phyloP scores from a whole-genome alignment of 1,284 basidiomycete species.

The Sphagnurus paluster region DNA sequence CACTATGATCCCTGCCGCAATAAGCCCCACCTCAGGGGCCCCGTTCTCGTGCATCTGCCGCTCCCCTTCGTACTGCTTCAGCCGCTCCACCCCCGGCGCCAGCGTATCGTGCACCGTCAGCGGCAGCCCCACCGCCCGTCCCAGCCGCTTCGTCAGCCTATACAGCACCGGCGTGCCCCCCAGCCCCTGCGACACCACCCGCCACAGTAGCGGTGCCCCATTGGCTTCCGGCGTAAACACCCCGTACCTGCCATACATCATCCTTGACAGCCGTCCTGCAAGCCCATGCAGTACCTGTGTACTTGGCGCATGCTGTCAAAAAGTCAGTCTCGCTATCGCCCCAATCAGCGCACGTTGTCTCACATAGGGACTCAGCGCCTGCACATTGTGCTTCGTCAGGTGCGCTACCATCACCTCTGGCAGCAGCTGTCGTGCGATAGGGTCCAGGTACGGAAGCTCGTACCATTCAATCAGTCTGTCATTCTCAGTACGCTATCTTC shows the following conservation, averaged over 20 bases:
- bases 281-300: slow-evolving; percentile 59
- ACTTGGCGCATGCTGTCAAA: slow-evolving; percentile 60
- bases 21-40: slow-evolving; percentile 76
- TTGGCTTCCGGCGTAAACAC: slow-evolving; percentile 81
- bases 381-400: slow-evolving; percentile 66
- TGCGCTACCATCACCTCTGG: slow-evolving; percentile 66
- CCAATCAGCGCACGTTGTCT: slow-evolving; percentile 28
- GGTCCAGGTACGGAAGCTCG: slow-evolving; percentile 82
- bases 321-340: too few relatives aligned
- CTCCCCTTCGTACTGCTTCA: slow-evolving; percentile 40
- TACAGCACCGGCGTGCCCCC: slow-evolving; percentile 74
- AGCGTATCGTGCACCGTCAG: slow-evolving; percentile 61
- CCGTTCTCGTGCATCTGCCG: slow-evolving; percentile 59
- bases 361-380: slow-evolving; percentile 71
- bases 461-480: slow-evolving; percentile 70
- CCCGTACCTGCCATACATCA: slow-evolving; percentile 51
- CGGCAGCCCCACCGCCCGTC: slow-evolving; percentile 56
- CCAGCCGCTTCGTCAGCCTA: slow-evolving; percentile 57
- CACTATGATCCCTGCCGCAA: slow-evolving; percentile 65
- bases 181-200: slow-evolving; percentile 61
- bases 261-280: slow-evolving; percentile 60
- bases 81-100: slow-evolving; percentile 39
- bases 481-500: neutral
- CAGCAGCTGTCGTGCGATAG: slow-evolving; percentile 51
- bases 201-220: slow-evolving; percentile 78